These are phyloP conservation scores for Pholiota molesta DNA, from an alignment of 768 basidiomycete genomes.

Conservation along the genomic window DNA sequence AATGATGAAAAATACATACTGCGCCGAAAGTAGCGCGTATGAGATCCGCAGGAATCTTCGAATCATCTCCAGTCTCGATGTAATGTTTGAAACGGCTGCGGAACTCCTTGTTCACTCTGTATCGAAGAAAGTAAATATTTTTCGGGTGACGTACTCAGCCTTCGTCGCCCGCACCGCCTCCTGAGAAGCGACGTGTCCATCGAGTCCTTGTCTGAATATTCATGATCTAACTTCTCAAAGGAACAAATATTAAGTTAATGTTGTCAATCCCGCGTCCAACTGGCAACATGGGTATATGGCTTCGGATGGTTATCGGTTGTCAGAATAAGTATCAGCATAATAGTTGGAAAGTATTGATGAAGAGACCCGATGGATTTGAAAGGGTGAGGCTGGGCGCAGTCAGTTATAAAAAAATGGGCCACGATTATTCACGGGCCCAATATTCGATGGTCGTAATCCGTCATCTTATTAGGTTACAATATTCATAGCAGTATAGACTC, in stretches of 20 bases:
- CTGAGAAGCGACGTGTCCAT: slow-evolving; percentile 73
- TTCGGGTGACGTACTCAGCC: slow-evolving; percentile 22
- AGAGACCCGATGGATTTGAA: background rate
- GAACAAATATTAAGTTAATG: slow-evolving; percentile 53
- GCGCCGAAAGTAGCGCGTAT: slow-evolving; percentile 53
- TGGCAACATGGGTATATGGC: background rate
- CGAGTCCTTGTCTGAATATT: slow-evolving; percentile 66
- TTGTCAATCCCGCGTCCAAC: background rate
- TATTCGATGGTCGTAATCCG: too few species aligned
- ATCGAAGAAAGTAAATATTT: slow-evolving; percentile 9
- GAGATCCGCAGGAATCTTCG: slow-evolving; percentile 82
- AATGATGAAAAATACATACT: too few species aligned
- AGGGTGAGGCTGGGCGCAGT: too few species aligned
- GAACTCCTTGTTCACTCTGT: slow-evolving; percentile 74
- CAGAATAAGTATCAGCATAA: too few species aligned
- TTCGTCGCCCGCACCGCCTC: slow-evolving; percentile 43
- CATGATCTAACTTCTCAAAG: slow-evolving; percentile 81
- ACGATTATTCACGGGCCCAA: too few species aligned
- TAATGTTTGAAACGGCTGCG: slow-evolving; percentile 70
- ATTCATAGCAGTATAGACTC: too few species aligned
- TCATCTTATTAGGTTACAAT: too few species aligned
- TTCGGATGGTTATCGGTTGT: too few species aligned
- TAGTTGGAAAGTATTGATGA: background rate
- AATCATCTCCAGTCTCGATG: slow-evolving; percentile 72
- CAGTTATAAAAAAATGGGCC: too few species aligned